Evolutionary conservation across 176 grass and related monocot genomes (phyloP), one percentile per base, ranked within the genome.

Genomic region (Oryza australiensis): DNA sequence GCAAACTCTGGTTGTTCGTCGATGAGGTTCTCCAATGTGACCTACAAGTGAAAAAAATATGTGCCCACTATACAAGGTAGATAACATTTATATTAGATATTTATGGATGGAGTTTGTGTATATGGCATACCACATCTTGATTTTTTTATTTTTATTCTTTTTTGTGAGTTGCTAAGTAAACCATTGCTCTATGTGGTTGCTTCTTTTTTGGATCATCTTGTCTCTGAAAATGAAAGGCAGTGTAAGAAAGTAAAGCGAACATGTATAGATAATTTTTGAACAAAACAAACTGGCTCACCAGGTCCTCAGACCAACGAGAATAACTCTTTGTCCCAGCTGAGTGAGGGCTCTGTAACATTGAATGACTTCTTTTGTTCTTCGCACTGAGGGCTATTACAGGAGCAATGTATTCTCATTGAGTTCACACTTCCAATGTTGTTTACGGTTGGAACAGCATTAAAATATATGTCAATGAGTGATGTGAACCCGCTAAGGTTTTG

Each of bases 241-340:
- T 46, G 3, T 14, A 46, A 53, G 16, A 53, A 20, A 53, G 48
- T 53, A 53, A 46, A 46, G 12, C 13, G 3, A 46, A 46, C 3
- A 14, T 46, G 3, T 20, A 53, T 53, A 20, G 16, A 53, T 18
- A 4, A 20, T 18, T 18, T 1, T 53, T 53, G 3, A 53, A 20
- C 48, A 20, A 20, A 53, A 20, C 48, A 53, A 53, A 20, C 20
- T 20, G 48, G 16, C 33, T 70, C 32, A 86, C 76, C 55, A 86
- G 22, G 5, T 86, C 76, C 18, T 78, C 30, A 29, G 53, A 37
- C 76, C 69, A 66, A 34, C 53, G 53, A 34, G 76, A 68, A 86
- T 64, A 86, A 35, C 77, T 81, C 41, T 81, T 81, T 57, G 84
- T 74, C 26, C 65, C 66, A 10, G 49, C 64, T 22, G 65, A 79